Evolutionary conservation across 106 monocot species (phyloP).

Genomic region (Allium fistulosum): DNA sequence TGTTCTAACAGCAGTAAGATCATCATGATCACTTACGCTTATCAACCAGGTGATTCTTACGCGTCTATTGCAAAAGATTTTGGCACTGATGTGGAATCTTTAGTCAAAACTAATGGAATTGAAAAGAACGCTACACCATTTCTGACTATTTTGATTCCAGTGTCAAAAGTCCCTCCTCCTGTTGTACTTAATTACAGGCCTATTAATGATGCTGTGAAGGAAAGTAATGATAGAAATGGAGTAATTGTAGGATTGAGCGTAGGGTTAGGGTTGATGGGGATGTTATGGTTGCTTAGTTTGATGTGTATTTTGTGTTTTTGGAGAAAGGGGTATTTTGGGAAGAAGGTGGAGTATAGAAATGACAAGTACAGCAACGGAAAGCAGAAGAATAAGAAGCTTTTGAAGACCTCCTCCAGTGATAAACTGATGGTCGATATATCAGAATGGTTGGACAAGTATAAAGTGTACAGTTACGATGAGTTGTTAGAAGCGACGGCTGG

Average conservation of each 20-base stretch:
- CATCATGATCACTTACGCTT: slow-evolving; percentile 43
- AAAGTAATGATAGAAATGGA: slow-evolving; percentile 8
- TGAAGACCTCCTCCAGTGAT: slow-evolving; percentile 6
- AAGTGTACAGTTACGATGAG: slow-evolving; percentile 49
- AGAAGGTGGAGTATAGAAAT: slow-evolving; percentile 2
- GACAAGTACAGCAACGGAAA: not conserved
- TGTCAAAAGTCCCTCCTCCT: slow-evolving; percentile 28
- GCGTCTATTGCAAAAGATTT: slow-evolving; percentile 41
- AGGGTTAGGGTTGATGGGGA: slow-evolving; percentile 32
- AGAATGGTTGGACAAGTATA: slow-evolving; percentile 79
- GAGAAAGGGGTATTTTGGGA: slow-evolving; percentile 6
- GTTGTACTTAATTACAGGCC: slow-evolving; percentile 2
- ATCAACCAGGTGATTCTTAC: slow-evolving; percentile 47
- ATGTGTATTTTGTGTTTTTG: slow-evolving; percentile 10
- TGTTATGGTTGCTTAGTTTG: slow-evolving; percentile 14
- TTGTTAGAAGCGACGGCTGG: slow-evolving; percentile 43
- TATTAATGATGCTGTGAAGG: not conserved
- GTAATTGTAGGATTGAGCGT: slow-evolving; percentile 29
- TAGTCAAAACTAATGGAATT: slow-evolving; percentile 31
- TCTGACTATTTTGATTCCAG: slow-evolving; percentile 43
- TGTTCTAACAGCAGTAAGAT: slow-evolving; percentile 22
- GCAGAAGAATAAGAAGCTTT: not conserved
- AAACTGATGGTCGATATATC: slow-evolving; percentile 50
- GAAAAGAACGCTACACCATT: slow-evolving; percentile 7
- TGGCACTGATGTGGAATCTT: slow-evolving; percentile 26